Conservation (phyloP, 345 rosid genomes). For the Aethionema arabicum region DNA sequence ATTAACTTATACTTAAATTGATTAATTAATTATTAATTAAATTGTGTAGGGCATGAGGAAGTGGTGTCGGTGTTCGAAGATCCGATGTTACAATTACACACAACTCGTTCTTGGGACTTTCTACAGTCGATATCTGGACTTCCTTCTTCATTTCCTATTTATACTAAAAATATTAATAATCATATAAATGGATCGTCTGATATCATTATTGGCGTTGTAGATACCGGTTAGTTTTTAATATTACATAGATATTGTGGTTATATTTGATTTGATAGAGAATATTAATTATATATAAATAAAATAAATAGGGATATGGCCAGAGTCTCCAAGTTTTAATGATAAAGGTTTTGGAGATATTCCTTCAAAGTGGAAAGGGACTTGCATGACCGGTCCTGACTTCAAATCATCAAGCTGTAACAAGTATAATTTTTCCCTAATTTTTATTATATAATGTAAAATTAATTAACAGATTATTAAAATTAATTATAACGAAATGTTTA, state of each 20-base stretch:
- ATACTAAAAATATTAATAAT: constrained; percentile 1
- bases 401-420: constrained; percentile 63
- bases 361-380: constrained; percentile 53
- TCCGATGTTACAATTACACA: constrained; percentile 58
- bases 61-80: constrained; percentile 68
- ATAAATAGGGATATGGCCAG: constrained; percentile 56
- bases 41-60: constrained; percentile 47
- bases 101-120: constrained; percentile 92
- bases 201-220: constrained; percentile 54
- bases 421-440: constrained; percentile 32
- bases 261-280: neutral
- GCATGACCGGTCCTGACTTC: constrained; percentile 54
- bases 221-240: constrained; percentile 46
- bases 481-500: too few species aligned
- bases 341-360: constrained; percentile 45
- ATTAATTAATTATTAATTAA: neutral
- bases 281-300: neutral
- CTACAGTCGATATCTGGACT: constrained; percentile 39
- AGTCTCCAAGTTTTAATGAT: constrained; percentile 54
- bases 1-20: neutral
- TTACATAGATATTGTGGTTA: neutral
- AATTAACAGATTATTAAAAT: too few species aligned
- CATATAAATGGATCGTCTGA: constrained; percentile 43
- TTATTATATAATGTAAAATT: too few species aligned
- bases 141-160: constrained; percentile 7